Evolutionary conservation across 108 stramenopile species (phyloP).

Genomic region (Discostella pseudostelligera): DNA sequence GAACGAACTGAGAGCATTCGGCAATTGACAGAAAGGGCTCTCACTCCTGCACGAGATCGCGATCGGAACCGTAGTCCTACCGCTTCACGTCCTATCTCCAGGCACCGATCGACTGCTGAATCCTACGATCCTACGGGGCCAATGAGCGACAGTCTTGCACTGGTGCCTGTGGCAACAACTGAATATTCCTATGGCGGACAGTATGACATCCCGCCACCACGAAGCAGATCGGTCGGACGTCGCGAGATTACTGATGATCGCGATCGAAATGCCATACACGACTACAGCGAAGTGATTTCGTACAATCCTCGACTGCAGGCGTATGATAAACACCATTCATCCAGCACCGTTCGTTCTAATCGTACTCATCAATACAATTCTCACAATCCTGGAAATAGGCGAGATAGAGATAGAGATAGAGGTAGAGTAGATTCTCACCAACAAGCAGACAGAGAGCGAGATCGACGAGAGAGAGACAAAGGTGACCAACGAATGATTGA

Average conservation of each 20-base stretch:
- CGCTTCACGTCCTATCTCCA: neutral
- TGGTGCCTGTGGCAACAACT: constrained; percentile 22
- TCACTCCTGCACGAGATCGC: constrained; percentile 21
- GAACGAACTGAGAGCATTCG: constrained; percentile 34
- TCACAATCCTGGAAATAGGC: constrained; percentile 2
- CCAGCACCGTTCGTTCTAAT: constrained; percentile 9
- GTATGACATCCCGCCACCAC: constrained; percentile 26
- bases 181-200: constrained; percentile 23
- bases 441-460: constrained; percentile 2
- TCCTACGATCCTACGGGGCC: constrained; percentile 42
- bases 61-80: constrained; percentile 22
- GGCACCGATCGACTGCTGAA: constrained; percentile 1
- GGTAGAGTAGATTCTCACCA: neutral
- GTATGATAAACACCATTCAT: constrained; percentile 11
- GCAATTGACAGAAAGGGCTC: constrained; percentile 37
- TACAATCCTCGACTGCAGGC: constrained; percentile 17
- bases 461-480: constrained; percentile 6
- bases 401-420: constrained; percentile 9
- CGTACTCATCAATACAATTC: constrained; percentile 13
- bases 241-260: constrained; percentile 15
- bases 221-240: constrained; percentile 11
- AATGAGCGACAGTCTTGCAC: constrained; percentile 27
- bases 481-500: constrained; percentile 12
- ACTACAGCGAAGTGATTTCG: constrained; percentile 22
- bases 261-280: constrained; percentile 19